phyloP scores from a whole-genome alignment of 2,329 filamentous ascomycete species.

The Alternaria panax region DNA sequence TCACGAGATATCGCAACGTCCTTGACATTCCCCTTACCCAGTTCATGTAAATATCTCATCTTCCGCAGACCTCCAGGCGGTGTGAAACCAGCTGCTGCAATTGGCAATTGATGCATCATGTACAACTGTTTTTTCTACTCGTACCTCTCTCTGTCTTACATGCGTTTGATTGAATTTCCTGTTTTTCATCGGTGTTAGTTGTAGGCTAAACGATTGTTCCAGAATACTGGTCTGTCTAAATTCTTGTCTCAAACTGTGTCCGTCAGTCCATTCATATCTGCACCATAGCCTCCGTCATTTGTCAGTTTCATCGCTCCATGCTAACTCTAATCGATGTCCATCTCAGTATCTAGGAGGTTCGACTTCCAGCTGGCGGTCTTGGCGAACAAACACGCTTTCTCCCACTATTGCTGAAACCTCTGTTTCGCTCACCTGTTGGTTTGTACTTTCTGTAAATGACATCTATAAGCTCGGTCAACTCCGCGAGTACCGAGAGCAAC shows the following conservation, averaged over 20 bases:
- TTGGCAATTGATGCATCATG: not conserved
- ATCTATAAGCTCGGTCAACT: too few species aligned
- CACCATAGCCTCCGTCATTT: not conserved
- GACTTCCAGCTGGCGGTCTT: not conserved
- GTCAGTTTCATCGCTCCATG: not conserved
- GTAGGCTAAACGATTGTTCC: not conserved
- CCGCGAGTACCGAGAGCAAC: too few species aligned
- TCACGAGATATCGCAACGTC: not conserved
- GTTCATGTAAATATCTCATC: not conserved
- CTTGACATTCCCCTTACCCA: not conserved
- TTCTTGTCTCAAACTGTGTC: not conserved
- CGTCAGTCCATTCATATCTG: not conserved
- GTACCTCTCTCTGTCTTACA: not conserved
- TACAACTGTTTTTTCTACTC: not conserved
- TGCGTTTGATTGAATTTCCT: accelerated
- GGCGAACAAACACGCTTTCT: not conserved
- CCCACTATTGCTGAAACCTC: not conserved
- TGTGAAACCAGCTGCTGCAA: not conserved
- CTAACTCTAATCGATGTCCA: not conserved
- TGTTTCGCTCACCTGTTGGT: not conserved
- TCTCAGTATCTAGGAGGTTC: not conserved
- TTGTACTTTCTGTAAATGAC: too few species aligned
- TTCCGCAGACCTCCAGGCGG: not conserved
- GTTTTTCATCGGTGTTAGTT: not conserved
- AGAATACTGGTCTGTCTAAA: not conserved